Base-by-base conservation (phyloP, 1,284 basidiomycete species). In the Xerocomus amazonicus region DNA sequence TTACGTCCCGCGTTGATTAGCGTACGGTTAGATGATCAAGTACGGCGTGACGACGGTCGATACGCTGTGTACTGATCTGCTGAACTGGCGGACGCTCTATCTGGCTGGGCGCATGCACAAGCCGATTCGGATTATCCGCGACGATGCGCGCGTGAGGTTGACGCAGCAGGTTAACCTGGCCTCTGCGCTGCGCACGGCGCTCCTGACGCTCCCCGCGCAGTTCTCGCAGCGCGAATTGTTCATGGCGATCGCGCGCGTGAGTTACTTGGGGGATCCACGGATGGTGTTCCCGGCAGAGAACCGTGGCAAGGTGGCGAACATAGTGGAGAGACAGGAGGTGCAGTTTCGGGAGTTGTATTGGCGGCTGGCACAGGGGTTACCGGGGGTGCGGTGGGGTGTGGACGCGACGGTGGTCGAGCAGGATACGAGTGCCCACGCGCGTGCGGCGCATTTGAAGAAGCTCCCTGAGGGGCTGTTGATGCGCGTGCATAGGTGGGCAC, bases 81-180 rank as follows among this genome's bases (percentile, higher is more conserved):
- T 95, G 37, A 90, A 92, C 61, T 99, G 97, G 96, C 81, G 85
- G 39, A 85, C 92, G 16, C 79, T 99, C 8, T 99, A 99, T 70
- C 83, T 97, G 40, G 89, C 92, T 1, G 97, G 96, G 0, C 80
- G 96, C 19, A 93, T 99, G 84, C 96, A 99, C 72, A 99, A 99
- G 69, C 96, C 97, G 0, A 77, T 94, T 43, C 83, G 91, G 39
- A 91, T 94, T 58, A 88, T 97, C 68, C 84, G 81, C 63, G 87
- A 92, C 61, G 89, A 95, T 65, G 84, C 92, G 0, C 83, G 90
- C 33, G 90, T 98, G n/a, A 81, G 88, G 40, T 75, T 93, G 35
- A 92, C 95, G 3, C 90, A 96, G 63, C 90, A 95, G 64, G 90
- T 93, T 62, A 99, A 99, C 73, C 79, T 96, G 43, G 82, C 86